A percentile compares a stretch with the other conserved stretches of the same genome.
Conservation (phyloP, 2,329 filamentous ascomycete genomes). For the Fusarium sp. region DNA sequence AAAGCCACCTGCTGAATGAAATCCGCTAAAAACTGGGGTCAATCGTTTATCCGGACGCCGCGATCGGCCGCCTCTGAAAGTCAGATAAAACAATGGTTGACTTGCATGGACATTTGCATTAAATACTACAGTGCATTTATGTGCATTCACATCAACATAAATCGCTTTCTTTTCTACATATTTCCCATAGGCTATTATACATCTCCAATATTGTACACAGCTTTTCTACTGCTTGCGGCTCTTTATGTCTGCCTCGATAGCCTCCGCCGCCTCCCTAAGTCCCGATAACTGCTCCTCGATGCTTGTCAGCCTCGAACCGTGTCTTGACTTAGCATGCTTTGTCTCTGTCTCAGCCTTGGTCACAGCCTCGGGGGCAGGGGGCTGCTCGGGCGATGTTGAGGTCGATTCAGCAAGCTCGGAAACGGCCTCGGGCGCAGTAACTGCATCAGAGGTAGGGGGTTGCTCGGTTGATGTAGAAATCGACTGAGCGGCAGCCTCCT, state of each 20-base stretch:
- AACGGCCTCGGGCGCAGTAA: not conserved
- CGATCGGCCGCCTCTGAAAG: slow-evolving; percentile 19
- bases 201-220: slow-evolving; percentile 42
- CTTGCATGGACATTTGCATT: not conserved
- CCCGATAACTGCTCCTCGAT: slow-evolving; percentile 40
- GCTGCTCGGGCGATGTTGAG: not conserved
- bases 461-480: slow-evolving; percentile 4
- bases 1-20: not conserved
- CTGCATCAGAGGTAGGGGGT: not conserved
- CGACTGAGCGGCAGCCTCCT: slow-evolving; percentile 20
- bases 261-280: slow-evolving; percentile 30
- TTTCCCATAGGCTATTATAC: slow-evolving; percentile 38
- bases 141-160: slow-evolving; percentile 31
- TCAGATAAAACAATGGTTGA: not conserved
- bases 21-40: slow-evolving; percentile 23
- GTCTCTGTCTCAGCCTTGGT: slow-evolving; percentile 4
- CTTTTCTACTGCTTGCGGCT: slow-evolving; percentile 39
- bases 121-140: slow-evolving; percentile 9
- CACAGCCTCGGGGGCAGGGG: not conserved
- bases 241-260: slow-evolving; percentile 41
- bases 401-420: not conserved
- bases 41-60: slow-evolving; percentile 36
- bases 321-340: slow-evolving; percentile 7
- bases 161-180: slow-evolving; percentile 29
- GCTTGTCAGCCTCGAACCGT: slow-evolving; percentile 19